Base-by-base conservation (phyloP, 176 grass and related monocot genomes). In the Aegilops umbellulata region DNA sequence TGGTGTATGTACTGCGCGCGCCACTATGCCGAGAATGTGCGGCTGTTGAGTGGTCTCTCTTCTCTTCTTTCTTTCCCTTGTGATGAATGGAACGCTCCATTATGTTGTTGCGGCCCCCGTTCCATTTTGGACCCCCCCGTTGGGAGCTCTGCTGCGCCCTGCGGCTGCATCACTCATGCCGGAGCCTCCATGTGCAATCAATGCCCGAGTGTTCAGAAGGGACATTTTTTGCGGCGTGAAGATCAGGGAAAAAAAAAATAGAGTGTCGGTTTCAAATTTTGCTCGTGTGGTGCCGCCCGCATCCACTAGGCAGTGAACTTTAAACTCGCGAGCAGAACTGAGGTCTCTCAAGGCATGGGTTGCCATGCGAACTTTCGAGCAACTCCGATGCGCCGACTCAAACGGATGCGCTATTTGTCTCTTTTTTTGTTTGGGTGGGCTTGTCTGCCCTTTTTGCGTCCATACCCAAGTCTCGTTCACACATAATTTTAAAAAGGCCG, bases 131-230 rank as follows among this genome's bases (percentile, higher is more conserved):
- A 32, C 44, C 13, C 44, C 44, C 44, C 12, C 47, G 14, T 15
- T 51, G 46, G 47, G 47, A 15, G 16, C 19, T 9, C 76, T 72
- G 60, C 77, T 20, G 62, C 36, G 22, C 53, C 67, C 74, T 69
- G 75, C 80, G 20, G 80, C 23, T 42, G 67, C 60, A 10, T 91
- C 84, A 39, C 60, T 63, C 30, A 31, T 64, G 66, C 68, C 61
- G 68, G 76, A 70, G 80, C 81, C 81, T 84, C 88, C 89, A 88
- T 88, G 85, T 91, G 89, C 85, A 77, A 81, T 91, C 69, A 91
- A 87, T 76, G 16, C 58, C 7, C 10, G 10, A 63, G 63, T 31
- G 63, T 64, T 63, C 44, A 77, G 51, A 78, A 32, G 13, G 17
- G 15, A 71, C 53, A 9, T 19, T 58, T 26, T 42, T 12, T 25